Percentiles rank a stretch among this genome's conserved stretches.
Evolutionary conservation across 176 grass and related monocot species (phyloP).

Genomic region (Rhynchospora pubera): DNA sequence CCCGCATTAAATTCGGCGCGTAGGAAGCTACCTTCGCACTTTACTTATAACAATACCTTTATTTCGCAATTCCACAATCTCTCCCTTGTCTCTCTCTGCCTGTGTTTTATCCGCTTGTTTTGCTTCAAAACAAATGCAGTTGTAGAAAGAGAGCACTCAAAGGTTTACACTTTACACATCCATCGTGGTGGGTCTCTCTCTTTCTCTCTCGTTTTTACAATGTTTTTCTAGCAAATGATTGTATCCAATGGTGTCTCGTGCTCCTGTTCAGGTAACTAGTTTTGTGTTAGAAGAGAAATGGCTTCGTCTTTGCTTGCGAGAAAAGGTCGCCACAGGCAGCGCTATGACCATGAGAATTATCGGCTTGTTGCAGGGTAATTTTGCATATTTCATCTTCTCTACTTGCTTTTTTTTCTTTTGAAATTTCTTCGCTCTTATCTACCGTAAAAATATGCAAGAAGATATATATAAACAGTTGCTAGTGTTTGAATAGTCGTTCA

Average conservation of each 20-base stretch:
- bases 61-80: background rate
- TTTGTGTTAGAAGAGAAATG: conserved; percentile 3
- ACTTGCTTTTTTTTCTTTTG: background rate
- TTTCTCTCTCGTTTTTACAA: background rate
- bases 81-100: background rate
- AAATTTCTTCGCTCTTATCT: background rate
- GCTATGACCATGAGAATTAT: conserved; percentile 52
- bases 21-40: background rate
- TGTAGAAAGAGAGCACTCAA: background rate
- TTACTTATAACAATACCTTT: background rate
- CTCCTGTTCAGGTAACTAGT: conserved; percentile 17
- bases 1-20: conserved; percentile 13
- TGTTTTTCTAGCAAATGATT: background rate
- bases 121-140: background rate
- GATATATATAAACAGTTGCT: background rate
- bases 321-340: conserved; percentile 57
- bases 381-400: background rate
- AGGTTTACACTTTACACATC: background rate
- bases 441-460: background rate
- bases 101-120: background rate
- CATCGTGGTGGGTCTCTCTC: background rate
- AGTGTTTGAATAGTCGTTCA: conserved; percentile 8
- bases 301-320: conserved; percentile 30
- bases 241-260: background rate
- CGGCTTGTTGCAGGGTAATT: conserved; percentile 62